Percentiles rank a stretch among this genome's conserved stretches.
Conservation (phyloP, 495 filamentous ascomycete species). For the Lasiosphaeriaceae sp. region DNA sequence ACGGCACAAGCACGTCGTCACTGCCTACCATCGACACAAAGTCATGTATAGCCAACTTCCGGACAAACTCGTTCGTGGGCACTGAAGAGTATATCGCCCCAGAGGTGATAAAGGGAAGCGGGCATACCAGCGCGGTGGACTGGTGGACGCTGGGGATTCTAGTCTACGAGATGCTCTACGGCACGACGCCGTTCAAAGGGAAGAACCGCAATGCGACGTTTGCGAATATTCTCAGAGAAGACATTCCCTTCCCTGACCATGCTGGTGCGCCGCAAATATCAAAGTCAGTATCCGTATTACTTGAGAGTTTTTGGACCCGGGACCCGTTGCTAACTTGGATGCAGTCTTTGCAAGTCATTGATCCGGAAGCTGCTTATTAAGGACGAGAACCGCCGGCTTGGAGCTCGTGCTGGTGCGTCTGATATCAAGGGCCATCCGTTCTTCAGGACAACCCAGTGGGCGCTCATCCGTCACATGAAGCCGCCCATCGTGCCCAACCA, state of each 20-base stretch:
- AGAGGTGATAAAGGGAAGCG: conserved; percentile 97
- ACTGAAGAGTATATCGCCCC: conserved; percentile 99
- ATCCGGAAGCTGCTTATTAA: conserved; percentile 97
- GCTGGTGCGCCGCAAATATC: conserved; percentile 79
- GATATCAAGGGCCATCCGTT: conserved; percentile 97
- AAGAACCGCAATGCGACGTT: conserved; percentile 98
- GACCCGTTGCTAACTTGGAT: not conserved
- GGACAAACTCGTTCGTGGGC: conserved; percentile 96
- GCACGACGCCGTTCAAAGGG: conserved; percentile 97
- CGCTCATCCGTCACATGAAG: conserved; percentile 93
- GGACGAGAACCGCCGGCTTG: conserved; percentile 91
- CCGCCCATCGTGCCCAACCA: conserved; percentile 97
- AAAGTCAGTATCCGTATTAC: conserved; percentile 68
- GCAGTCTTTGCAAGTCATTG: conserved; percentile 88
- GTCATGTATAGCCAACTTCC: conserved; percentile 96
- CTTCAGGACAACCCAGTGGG: conserved; percentile 95
- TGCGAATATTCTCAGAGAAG: conserved; percentile 92
- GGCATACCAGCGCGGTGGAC: conserved; percentile 95
- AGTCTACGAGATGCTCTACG: conserved; percentile 98
- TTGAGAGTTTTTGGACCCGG: not conserved
- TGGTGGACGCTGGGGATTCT: conserved; percentile 99
- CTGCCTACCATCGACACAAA: conserved; percentile 96
- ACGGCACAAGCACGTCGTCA: conserved; percentile 72
- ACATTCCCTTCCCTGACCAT: conserved; percentile 91
- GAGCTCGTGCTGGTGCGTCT: conserved; percentile 89